phyloP scores from a whole-genome alignment of 1,139 yeast species.

The Hansenula anomala region DNA sequence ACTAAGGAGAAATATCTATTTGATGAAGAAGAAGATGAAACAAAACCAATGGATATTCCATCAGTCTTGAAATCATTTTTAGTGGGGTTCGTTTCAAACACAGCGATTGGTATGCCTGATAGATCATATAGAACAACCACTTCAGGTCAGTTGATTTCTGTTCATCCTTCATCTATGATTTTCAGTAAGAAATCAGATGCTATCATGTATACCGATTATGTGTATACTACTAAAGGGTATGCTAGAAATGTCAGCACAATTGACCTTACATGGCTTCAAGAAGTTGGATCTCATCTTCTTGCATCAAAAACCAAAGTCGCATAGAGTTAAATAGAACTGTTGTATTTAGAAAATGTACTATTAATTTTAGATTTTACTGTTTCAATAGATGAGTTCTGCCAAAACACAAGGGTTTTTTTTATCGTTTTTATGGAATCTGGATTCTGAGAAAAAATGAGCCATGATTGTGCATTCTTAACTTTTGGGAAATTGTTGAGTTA shows the following conservation, averaged over 20 bases:
- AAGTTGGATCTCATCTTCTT: conserved; percentile 32
- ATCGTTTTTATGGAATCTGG: neutral
- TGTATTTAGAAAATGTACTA: too few relatives aligned
- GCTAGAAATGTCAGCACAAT: conserved; percentile 87
- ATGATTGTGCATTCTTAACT: too few relatives aligned
- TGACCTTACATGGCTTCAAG: conserved; percentile 82
- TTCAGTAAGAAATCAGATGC: conserved; percentile 84
- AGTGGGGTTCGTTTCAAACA: conserved; percentile 75
- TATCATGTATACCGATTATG: conserved; percentile 91
- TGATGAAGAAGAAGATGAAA: conserved; percentile 23
- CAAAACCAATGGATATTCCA: conserved; percentile 45
- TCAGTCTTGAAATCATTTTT: conserved; percentile 71
- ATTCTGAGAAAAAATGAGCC: too few relatives aligned
- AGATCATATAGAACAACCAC: conserved; percentile 83
- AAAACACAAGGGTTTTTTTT: neutral
- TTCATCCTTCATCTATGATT: conserved; percentile 88
- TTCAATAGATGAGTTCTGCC: too few relatives aligned
- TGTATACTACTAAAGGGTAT: conserved; percentile 87
- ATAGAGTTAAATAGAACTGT: neutral
- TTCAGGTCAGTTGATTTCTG: conserved; percentile 74
- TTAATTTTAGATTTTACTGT: too few relatives aligned
- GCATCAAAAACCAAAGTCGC: conserved; percentile 10
- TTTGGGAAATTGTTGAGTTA: too few relatives aligned
- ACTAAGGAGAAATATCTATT: conserved; percentile 19
- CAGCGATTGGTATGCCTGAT: conserved; percentile 95